Evolutionary conservation across 768 basidiomycete genomes (phyloP).

Genomic region (Floccularia luteovirens): DNA sequence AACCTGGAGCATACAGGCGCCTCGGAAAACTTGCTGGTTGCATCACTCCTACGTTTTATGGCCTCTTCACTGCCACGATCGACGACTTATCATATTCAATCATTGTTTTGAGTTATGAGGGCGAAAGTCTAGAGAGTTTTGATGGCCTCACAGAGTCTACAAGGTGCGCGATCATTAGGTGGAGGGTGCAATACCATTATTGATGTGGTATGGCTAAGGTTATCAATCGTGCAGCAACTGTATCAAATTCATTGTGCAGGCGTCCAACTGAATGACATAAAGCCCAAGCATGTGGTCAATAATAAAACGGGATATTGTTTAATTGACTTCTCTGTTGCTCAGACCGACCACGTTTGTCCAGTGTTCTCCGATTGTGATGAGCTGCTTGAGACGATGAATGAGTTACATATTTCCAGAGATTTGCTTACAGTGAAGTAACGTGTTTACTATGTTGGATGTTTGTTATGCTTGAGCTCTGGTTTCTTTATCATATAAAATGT

Average conservation of each 20-base stretch:
- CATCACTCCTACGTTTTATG: no score
- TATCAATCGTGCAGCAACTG: neutral
- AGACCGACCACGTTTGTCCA: neutral
- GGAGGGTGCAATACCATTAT: no score
- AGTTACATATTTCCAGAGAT: neutral
- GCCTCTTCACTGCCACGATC: neutral
- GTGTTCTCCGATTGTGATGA: neutral
- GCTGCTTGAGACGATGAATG: neutral
- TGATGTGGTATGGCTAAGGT: neutral
- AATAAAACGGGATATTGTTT: neutral
- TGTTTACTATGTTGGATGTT: no score
- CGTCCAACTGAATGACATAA: neutral
- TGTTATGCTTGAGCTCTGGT: no score
- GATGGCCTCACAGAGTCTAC: neutral
- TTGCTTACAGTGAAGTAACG: no score
- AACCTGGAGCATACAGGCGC: neutral
- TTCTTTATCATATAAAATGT: no score
- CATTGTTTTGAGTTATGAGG: neutral
- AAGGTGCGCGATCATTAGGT: neutral
- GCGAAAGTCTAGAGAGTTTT: neutral
- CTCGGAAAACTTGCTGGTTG: neutral
- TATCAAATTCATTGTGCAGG: neutral
- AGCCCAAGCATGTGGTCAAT: neutral
- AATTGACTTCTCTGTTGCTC: neutral
- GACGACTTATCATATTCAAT: neutral